Base-by-base conservation (phyloP, 1,284 basidiomycete genomes). In the Moesziomyces globuligerus region DNA sequence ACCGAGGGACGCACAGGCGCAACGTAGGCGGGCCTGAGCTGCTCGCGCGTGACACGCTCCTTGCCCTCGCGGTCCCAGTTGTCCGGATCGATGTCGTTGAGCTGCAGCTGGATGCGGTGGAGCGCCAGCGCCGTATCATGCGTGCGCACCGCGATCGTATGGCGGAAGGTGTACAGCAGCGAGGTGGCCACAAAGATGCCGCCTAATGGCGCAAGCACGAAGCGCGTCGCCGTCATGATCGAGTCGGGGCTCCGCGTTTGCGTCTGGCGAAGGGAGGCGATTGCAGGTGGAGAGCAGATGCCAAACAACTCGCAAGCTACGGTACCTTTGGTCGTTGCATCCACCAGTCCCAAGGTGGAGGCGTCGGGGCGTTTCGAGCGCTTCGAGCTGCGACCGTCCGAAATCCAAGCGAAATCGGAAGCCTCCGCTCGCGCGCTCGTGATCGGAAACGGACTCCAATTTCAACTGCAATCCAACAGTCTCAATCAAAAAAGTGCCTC, bases 41-140 rank as follows among this genome's bases (percentile, higher is more conserved):
- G 56, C 26, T 67, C 55, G 15, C 47, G 49, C 0, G 55, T 32
- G 7, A 68, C 52, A 1, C 59, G 49, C 56, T 64, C 46, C 40
- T 50, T 64, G 42, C 69, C 69, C 32, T 64, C 45, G 45, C 60
- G 64, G 39, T 72, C 64, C 69, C 69, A 72, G 42, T 72, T 68
- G 46, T 72, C 69, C 7, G 69, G 69, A n/a, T 72, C 69, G 41
- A 72, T 67, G 39, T 72, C 64, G 59, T 68, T 58, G 48, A 72
- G 64, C 40, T 67, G 54, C 38, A 67, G 38, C 47, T 72, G 59
- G 59, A 68, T 62, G 2, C 52, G n/a, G 47, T 64, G 55, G 52
- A 72, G 59, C 26, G 64, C 46, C 0, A 68, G 39, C 3, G 60
- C 64, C 1, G 69, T 68, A 15, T 72, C 64, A 46, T 72, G 69